These are phyloP conservation scores for Penicillium taxi DNA, from an alignment of 495 filamentous ascomycete genomes.

Conservation along the genomic window DNA sequence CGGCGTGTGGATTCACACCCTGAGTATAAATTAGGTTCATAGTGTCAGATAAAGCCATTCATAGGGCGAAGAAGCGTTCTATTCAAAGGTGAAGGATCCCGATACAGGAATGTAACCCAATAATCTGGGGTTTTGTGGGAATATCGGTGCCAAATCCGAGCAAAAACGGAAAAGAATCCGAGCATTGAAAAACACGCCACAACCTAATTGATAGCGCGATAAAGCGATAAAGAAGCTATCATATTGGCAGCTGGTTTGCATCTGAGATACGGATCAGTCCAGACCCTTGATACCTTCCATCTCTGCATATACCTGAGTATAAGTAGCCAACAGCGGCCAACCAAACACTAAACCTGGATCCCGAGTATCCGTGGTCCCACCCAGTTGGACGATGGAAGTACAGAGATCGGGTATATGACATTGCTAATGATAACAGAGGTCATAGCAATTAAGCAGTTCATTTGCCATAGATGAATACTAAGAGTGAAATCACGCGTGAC, in stretches of 20 bases:
- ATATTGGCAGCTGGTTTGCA: neutral
- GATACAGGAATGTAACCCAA: neutral
- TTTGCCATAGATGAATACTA: no score
- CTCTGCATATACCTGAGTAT: neutral
- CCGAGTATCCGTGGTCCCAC: neutral
- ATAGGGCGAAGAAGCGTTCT: constrained; percentile 1
- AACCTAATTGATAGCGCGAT: neutral
- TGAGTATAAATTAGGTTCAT: neutral
- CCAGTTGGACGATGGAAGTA: neutral
- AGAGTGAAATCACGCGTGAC: no score
- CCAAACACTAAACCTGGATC: no score
- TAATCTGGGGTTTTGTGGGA: constrained; percentile 1
- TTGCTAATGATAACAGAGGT: no score
- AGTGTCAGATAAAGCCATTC: constrained; percentile 3
- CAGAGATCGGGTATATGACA: no score
- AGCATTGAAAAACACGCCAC: neutral
- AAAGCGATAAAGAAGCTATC: constrained; percentile 1
- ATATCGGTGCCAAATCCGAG: constrained; percentile 8
- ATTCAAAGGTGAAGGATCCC: neutral
- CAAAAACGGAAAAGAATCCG: constrained; percentile 25
- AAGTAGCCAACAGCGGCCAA: no score
- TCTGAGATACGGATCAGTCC: neutral
- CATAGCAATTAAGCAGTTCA: no score
- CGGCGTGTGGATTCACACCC: constrained; percentile 9
- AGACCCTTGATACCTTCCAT: neutral